Conservation (phyloP, 441 rosid genomes). For the Euphorbia schlechtendalii region DNA sequence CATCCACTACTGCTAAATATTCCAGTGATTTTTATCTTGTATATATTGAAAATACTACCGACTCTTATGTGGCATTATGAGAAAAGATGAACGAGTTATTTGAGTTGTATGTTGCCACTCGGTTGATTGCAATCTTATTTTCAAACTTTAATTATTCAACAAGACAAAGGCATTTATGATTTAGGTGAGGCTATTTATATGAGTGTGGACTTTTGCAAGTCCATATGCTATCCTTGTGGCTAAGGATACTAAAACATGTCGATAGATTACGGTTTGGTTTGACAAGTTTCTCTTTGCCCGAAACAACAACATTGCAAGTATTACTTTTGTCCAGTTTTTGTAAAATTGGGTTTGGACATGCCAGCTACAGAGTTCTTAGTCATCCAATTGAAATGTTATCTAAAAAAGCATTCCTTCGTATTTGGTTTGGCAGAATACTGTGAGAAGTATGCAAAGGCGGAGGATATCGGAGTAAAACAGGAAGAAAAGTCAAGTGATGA, state of each 20-base stretch:
- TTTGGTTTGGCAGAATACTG: slow-evolving; percentile 50
- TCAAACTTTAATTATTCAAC: not conserved
- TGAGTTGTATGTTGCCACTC: not conserved
- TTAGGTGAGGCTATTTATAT: not conserved
- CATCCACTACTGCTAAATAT: not conserved
- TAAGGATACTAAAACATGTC: too few relatives aligned
- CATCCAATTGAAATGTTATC: too few relatives aligned
- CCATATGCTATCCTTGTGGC: too few relatives aligned
- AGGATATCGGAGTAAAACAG: slow-evolving; percentile 43
- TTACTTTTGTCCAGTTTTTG: not conserved
- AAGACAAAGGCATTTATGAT: not conserved
- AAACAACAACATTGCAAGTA: not conserved
- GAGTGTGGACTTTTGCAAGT: too few relatives aligned
- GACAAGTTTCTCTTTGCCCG: not conserved
- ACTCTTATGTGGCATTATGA: not conserved
- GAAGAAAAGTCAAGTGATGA: slow-evolving; percentile 79
- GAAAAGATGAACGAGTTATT: not conserved
- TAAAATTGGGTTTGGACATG: not conserved
- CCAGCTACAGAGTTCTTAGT: too few relatives aligned
- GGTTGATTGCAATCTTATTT: not conserved
- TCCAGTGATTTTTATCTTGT: not conserved
- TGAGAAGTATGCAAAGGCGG: slow-evolving; percentile 80
- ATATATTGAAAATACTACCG: not conserved
- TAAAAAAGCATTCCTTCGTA: too few relatives aligned
- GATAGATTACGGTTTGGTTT: too few relatives aligned